These are phyloP conservation scores for Exophiala sp. DNA, from an alignment of 2,329 filamentous ascomycete genomes.

Conservation along the genomic window DNA sequence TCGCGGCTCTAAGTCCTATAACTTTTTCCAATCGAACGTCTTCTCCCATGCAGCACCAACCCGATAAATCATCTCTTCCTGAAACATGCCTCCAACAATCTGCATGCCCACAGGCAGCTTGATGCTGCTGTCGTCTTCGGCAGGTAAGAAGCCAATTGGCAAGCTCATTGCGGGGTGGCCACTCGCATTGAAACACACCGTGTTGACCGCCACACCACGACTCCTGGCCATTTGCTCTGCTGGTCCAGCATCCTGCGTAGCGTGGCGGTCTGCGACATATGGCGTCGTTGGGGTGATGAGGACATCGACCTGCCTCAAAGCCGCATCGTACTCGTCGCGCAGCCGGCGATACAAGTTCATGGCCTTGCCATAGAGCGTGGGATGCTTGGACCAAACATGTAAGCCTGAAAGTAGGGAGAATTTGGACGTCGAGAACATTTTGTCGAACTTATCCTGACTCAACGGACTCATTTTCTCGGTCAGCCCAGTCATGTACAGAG, in stretches of 20 bases:
- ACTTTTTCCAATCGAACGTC: slow-evolving; percentile 42
- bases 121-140: slow-evolving; percentile 31
- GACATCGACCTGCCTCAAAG: slow-evolving; percentile 41
- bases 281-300: slow-evolving; percentile 40
- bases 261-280: slow-evolving; percentile 15
- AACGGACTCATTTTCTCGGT: slow-evolving; percentile 2
- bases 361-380: slow-evolving; percentile 40
- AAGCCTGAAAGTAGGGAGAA: slow-evolving; percentile 40
- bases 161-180: slow-evolving; percentile 56
- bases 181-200: slow-evolving; percentile 55
- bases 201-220: slow-evolving; percentile 54
- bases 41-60: slow-evolving; percentile 33
- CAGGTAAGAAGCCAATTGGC: slow-evolving; percentile 43
- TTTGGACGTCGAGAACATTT: slow-evolving; percentile 51
- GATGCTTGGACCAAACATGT: slow-evolving; percentile 39
- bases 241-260: slow-evolving; percentile 12
- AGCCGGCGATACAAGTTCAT: slow-evolving; percentile 40
- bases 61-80: slow-evolving; percentile 33
- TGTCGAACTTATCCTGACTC: slow-evolving; percentile 48
- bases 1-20: neutral
- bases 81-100: slow-evolving; percentile 36
- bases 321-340: slow-evolving; percentile 37
- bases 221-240: slow-evolving; percentile 19
- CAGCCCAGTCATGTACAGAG: neutral
- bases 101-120: slow-evolving; percentile 40